Evolutionary conservation across 495 filamentous ascomycete genomes (phyloP).

Genomic region (Beverwykella pulmonaria): DNA sequence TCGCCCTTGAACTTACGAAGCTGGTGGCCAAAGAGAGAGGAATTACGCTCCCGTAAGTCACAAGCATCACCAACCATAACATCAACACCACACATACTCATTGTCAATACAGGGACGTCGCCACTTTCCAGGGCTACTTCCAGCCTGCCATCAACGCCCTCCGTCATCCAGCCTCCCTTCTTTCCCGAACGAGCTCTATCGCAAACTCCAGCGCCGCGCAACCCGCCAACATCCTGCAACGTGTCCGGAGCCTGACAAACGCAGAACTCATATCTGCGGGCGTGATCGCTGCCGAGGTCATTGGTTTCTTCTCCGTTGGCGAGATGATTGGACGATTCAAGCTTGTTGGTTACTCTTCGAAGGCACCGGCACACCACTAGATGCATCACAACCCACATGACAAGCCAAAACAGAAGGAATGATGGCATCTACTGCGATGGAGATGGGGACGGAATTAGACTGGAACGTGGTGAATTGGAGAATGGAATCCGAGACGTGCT

Average conservation of each 20-base stretch:
- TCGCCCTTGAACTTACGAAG: constrained; percentile 82
- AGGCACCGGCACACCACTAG: constrained; percentile 40
- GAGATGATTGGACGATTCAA: constrained; percentile 96
- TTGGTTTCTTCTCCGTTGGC: constrained; percentile 97
- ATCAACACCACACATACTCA: constrained; percentile 6
- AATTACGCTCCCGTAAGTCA: constrained; percentile 91
- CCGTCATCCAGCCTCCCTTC: constrained; percentile 62
- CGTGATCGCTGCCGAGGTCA: constrained; percentile 78
- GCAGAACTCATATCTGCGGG: constrained; percentile 69
- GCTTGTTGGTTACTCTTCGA: constrained; percentile 76
- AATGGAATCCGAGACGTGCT: not conserved
- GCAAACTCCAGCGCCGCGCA: constrained; percentile 48
- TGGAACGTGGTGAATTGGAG: not conserved
- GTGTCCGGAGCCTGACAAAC: constrained; percentile 67
- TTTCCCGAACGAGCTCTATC: constrained; percentile 47
- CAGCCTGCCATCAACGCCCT: constrained; percentile 68
- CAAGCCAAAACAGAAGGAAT: not conserved
- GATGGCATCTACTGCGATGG: not conserved
- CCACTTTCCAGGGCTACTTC: constrained; percentile 86
- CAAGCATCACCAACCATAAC: not conserved
- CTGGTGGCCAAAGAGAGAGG: constrained; percentile 84
- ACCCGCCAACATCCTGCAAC: constrained; percentile 59
- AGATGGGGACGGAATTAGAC: not conserved
- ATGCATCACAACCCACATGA: not conserved
- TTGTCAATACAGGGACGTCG: constrained; percentile 59